Evolutionary conservation across 495 filamentous ascomycete genomes (phyloP).

Genomic region (Oidiodendron maius): DNA sequence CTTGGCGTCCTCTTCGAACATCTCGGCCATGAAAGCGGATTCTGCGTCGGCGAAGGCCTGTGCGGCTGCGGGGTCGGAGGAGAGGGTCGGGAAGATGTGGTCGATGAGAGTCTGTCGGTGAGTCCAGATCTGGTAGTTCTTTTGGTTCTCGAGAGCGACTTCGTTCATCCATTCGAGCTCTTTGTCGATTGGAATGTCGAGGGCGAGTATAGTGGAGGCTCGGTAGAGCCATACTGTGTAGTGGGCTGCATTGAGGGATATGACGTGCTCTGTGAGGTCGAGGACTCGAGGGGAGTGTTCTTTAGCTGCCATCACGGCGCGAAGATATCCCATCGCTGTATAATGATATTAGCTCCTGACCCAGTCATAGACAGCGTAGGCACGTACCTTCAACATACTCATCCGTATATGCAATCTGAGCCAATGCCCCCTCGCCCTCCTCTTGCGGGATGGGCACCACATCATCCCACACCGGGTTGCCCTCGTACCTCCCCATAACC

Average conservation of each 20-base stretch:
- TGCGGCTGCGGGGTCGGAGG: slow-evolving; percentile 26
- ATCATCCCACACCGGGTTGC: slow-evolving; percentile 76
- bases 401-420: slow-evolving; percentile 78
- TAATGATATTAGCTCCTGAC: not conserved
- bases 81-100: slow-evolving; percentile 50
- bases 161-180: slow-evolving; percentile 84
- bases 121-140: slow-evolving; percentile 99
- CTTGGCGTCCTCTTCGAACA: slow-evolving; percentile 83
- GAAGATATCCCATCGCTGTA: slow-evolving; percentile 70
- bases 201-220: slow-evolving; percentile 62
- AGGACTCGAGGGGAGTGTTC: slow-evolving; percentile 77
- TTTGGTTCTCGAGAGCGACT: slow-evolving; percentile 74
- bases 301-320: slow-evolving; percentile 84
- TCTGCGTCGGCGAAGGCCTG: slow-evolving; percentile 46
- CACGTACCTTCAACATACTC: slow-evolving; percentile 81
- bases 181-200: slow-evolving; percentile 58
- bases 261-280: slow-evolving; percentile 80
- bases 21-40: slow-evolving; percentile 65
- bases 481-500: slow-evolving; percentile 44
- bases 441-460: slow-evolving; percentile 76
- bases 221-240: slow-evolving; percentile 99
- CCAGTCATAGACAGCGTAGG: not conserved
- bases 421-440: slow-evolving; percentile 75
- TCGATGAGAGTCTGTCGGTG: slow-evolving; percentile 84
- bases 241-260: slow-evolving; percentile 88